phyloP scores from a whole-genome alignment of 1,284 basidiomycete genomes.

The Inonotus obliquus region DNA sequence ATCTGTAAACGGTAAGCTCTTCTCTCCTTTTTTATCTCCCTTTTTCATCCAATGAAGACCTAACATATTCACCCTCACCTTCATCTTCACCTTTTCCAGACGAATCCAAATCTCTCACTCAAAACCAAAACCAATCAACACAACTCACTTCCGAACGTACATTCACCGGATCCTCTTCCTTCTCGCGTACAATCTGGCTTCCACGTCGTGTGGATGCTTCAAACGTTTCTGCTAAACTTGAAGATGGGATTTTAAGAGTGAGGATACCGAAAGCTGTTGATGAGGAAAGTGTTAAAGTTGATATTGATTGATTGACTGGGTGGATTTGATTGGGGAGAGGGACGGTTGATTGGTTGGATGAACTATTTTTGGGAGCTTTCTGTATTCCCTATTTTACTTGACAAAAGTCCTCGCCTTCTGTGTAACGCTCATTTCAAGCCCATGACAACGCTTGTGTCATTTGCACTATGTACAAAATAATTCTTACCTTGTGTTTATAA shows the following conservation, averaged over 20 bases:
- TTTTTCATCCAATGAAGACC: neutral
- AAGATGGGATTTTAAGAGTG: slow-evolving; percentile 65
- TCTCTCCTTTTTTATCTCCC: too few species aligned
- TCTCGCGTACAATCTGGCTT: slow-evolving; percentile 66
- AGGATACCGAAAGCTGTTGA: slow-evolving; percentile 59
- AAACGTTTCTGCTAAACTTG: slow-evolving; percentile 58
- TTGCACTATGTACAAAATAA: too few species aligned
- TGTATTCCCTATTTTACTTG: too few species aligned
- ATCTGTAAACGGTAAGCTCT: neutral
- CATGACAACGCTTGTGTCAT: too few species aligned
- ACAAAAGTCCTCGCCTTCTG: too few species aligned
- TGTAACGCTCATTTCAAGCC: too few species aligned
- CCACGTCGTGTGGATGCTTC: slow-evolving; percentile 56
- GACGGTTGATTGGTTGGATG: too few species aligned
- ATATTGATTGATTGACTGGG: slow-evolving; percentile 19
- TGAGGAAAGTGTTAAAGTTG: slow-evolving; percentile 39
- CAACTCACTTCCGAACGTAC: slow-evolving; percentile 55
- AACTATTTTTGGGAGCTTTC: too few species aligned
- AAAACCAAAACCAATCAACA: slow-evolving; percentile 33
- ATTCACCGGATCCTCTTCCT: slow-evolving; percentile 49
- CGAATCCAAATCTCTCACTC: slow-evolving; percentile 29
- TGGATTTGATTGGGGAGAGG: neutral
- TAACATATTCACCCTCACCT: neutral
- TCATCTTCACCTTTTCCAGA: neutral
- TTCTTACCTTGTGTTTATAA: too few species aligned